Evolutionary conservation across 1,284 basidiomycete genomes (phyloP).

Genomic region (Gastroboletus turbinatus): DNA sequence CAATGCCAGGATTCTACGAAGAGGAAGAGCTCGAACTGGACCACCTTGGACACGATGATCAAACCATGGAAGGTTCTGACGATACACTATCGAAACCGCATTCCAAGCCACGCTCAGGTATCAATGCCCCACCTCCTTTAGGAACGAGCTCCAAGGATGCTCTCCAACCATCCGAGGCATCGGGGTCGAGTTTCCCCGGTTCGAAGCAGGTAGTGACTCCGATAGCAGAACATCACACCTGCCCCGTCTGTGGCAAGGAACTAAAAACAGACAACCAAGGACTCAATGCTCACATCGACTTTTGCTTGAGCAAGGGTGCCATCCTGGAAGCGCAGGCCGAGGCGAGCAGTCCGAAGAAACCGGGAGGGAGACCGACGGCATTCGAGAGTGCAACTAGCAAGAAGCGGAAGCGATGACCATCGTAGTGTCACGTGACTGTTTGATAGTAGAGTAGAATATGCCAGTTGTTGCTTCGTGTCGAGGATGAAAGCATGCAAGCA

Average conservation of each 20-base stretch:
- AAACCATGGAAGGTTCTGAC: slow-evolving; percentile 19
- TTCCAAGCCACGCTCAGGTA: slow-evolving; percentile 20
- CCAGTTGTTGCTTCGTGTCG: background rate
- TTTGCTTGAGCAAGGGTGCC: slow-evolving; percentile 68
- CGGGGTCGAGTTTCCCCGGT: slow-evolving; percentile 4
- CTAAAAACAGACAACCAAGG: slow-evolving; percentile 63
- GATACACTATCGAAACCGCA: slow-evolving; percentile 2
- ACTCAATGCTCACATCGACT: slow-evolving; percentile 75
- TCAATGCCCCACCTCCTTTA: background rate
- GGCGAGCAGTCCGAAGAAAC: slow-evolving; percentile 30
- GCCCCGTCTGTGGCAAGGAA: slow-evolving; percentile 63
- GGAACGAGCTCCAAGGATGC: background rate
- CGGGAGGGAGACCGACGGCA: background rate
- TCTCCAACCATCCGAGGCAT: background rate
- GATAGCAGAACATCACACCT: slow-evolving; percentile 33
- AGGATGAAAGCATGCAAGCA: slow-evolving; percentile 29
- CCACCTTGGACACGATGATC: slow-evolving; percentile 20
- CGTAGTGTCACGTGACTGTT: slow-evolving; percentile 25
- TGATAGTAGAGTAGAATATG: background rate
- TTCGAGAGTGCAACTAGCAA: slow-evolving; percentile 4
- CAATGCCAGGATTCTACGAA: slow-evolving; percentile 59
- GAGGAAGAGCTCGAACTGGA: slow-evolving; percentile 36
- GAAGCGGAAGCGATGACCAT: slow-evolving; percentile 14
- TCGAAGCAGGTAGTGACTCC: background rate
- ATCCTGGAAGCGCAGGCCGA: slow-evolving; percentile 65